Evolutionary conservation across 345 rosid genomes (phyloP), one percentile per base, ranked within the genome.

Genomic region (Erodium maritimum): DNA sequence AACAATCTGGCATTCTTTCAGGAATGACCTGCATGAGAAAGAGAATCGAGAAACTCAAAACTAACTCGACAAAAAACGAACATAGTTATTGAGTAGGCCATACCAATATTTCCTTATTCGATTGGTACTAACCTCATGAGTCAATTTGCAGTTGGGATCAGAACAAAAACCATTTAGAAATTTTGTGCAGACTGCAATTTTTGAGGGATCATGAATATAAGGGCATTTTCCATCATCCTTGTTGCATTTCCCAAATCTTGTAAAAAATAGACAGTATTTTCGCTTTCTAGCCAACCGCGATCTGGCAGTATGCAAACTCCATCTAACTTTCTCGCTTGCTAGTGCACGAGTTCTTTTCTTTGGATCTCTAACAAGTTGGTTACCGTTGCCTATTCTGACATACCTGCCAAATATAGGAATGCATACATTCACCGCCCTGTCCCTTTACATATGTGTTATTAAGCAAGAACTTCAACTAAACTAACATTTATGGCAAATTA

Each of bases 1-100:
- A 93, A 63, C 99, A 93, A 70, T 89, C 97, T 8, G 95, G 99
- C 99, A 93, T 93, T 72, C 97, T 76, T 61, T 93, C 96, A 19
- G 97, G 99, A 75, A 93, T 87, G 72, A 93, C 82, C 99, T 89
- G 85, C 73, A 74, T 50, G 74, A 60, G 59, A 68, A 79, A 54
- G 34, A 21, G 52, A 13, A 34, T 50, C 66, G 42, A 55, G 61
- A 50, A 75, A 48, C 61, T 56, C 64, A 60, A 2, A 5, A 20
- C 25, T 50, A 59, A 22, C 50, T 46, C 61, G 25, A 62, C 20
- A 21, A 56, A 19, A 18, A 12, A 25, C 19, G 42, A 50, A 10
- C 42, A 34, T n/a, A 19, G 55, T 45, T 52, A 17, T 20, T 22
- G 54, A 59, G 25, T 12, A 62, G 9, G 59, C 24, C 60, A 61